phyloP scores from a whole-genome alignment of 2,329 filamentous ascomycete species.

The Cercospora brassicicola region DNA sequence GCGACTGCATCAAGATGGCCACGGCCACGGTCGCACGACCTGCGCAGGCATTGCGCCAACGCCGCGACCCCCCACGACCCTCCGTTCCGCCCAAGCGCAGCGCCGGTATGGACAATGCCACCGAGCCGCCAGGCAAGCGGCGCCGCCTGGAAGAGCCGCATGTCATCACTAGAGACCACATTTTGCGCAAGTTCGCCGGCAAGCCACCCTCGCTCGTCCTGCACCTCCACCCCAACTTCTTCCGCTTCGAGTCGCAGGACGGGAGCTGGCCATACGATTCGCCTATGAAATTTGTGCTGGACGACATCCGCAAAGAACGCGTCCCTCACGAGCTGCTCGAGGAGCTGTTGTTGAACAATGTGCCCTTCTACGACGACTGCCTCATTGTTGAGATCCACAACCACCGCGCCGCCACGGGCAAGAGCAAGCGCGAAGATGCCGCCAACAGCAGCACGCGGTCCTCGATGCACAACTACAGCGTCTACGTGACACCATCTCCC shows the following conservation, averaged over 20 bases:
- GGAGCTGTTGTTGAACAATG: slow-evolving; percentile 68
- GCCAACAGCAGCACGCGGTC: slow-evolving; percentile 62
- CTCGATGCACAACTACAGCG: slow-evolving; percentile 90
- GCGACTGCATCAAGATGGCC: slow-evolving; percentile 32
- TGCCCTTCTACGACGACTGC: slow-evolving; percentile 88
- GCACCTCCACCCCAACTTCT: slow-evolving; percentile 81
- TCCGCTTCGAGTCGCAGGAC: slow-evolving; percentile 90
- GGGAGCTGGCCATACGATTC: slow-evolving; percentile 90
- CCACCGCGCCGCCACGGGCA: slow-evolving; percentile 66
- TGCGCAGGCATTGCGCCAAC: slow-evolving; percentile 47
- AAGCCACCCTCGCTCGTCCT: slow-evolving; percentile 79
- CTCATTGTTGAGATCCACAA: slow-evolving; percentile 94
- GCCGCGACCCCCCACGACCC: slow-evolving; percentile 42
- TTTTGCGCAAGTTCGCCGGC: slow-evolving; percentile 76
- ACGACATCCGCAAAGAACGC: slow-evolving; percentile 73
- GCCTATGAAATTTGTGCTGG: slow-evolving; percentile 78
- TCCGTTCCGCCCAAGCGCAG: slow-evolving; percentile 36
- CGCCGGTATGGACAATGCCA: slow-evolving; percentile 29
- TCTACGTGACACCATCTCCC: slow-evolving; percentile 84
- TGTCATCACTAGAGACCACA: slow-evolving; percentile 72
- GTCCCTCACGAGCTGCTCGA: slow-evolving; percentile 87
- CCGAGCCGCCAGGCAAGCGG: slow-evolving; percentile 31
- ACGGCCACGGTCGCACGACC: slow-evolving; percentile 38
- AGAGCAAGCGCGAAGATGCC: slow-evolving; percentile 46
- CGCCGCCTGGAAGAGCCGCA: slow-evolving; percentile 37